Evolutionary conservation across 2,329 filamentous ascomycete genomes (phyloP).

Genomic region (Stachybotrys chartarum): DNA sequence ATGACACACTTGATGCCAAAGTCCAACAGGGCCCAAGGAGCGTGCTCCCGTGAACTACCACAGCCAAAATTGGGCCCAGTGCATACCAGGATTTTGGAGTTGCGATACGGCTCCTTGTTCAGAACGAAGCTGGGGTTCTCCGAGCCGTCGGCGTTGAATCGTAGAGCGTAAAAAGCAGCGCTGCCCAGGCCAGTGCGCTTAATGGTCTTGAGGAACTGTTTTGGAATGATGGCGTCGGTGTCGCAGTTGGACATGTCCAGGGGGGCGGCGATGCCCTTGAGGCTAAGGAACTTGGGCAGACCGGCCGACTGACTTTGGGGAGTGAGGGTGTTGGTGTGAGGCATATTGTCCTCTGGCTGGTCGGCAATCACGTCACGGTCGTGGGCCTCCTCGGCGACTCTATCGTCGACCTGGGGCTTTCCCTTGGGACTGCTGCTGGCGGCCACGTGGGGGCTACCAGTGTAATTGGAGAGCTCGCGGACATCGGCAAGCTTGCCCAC

Average conservation of each 20-base stretch:
- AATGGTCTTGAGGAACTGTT: conserved; percentile 99
- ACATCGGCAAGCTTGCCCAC: conserved; percentile 89
- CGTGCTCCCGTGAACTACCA: conserved; percentile 87
- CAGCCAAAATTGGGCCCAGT: conserved; percentile 95
- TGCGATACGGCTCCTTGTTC: conserved; percentile 80
- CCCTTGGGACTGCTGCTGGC: conserved; percentile 35
- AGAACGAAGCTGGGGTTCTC: conserved; percentile 81
- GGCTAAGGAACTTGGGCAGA: conserved; percentile 74
- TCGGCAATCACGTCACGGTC: conserved; percentile 48
- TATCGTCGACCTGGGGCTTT: conserved; percentile 46
- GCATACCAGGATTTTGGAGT: conserved; percentile 82
- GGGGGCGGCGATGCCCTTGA: conserved; percentile 83
- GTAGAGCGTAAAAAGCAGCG: conserved; percentile 80
- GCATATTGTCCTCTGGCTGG: conserved; percentile 55
- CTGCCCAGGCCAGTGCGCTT: conserved; percentile 90
- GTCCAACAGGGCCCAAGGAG: conserved; percentile 92
- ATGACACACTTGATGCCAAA: conserved; percentile 95
- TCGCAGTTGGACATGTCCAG: conserved; percentile 87
- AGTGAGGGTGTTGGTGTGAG: conserved; percentile 56
- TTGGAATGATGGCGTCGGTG: conserved; percentile 98
- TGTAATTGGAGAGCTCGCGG: conserved; percentile 63
- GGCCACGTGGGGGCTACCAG: conserved; percentile 52
- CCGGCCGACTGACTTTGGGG: conserved; percentile 43
- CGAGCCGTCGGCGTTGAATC: conserved; percentile 65
- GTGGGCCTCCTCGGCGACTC: conserved; percentile 40